These are phyloP conservation scores for Wallacemonas sp. DNA, from an alignment of 208 protist species.

Conservation along the genomic window DNA sequence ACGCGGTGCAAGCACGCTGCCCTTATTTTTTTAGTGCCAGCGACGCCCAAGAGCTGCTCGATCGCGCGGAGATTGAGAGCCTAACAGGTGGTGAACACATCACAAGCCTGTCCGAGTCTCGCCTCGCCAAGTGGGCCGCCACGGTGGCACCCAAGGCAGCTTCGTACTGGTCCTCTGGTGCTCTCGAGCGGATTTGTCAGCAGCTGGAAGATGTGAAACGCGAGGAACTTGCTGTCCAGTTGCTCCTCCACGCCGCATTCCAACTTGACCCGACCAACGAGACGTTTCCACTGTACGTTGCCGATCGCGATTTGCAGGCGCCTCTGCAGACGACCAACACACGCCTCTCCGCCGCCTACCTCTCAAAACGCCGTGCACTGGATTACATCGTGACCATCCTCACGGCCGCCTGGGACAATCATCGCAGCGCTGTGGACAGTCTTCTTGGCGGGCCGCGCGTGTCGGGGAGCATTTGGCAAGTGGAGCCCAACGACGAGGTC, in stretches of 20 bases:
- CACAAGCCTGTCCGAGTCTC: conserved; percentile 38
- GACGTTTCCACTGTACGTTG: conserved; percentile 53
- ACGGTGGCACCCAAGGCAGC: conserved; percentile 60
- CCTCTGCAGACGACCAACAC: neutral
- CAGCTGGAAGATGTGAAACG: conserved; percentile 66
- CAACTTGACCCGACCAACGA: conserved; percentile 77
- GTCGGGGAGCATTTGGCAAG: conserved; percentile 83
- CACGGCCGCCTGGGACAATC: conserved; percentile 71
- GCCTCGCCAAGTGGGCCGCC: conserved; percentile 57
- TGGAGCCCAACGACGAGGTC: conserved; percentile 84
- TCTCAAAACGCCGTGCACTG: conserved; percentile 1
- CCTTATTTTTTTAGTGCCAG: conserved; percentile 79
- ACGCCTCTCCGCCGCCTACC: neutral
- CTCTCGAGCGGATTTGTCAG: conserved; percentile 71
- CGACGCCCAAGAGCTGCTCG: conserved; percentile 66
- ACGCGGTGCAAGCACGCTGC: conserved; percentile 62
- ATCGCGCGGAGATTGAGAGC: conserved; percentile 58
- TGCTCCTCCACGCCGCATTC: conserved; percentile 81
- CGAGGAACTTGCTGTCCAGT: conserved; percentile 64
- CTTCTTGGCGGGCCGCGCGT: conserved; percentile 73
- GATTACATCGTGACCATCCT: conserved; percentile 30
- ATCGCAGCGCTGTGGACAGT: conserved; percentile 71
- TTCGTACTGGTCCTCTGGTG: conserved; percentile 73
- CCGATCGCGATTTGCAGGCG: conserved; percentile 16
- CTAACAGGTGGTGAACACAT: conserved; percentile 44